Conservation (phyloP, 2,329 filamentous ascomycete genomes). For the Cordyceps javanica region DNA sequence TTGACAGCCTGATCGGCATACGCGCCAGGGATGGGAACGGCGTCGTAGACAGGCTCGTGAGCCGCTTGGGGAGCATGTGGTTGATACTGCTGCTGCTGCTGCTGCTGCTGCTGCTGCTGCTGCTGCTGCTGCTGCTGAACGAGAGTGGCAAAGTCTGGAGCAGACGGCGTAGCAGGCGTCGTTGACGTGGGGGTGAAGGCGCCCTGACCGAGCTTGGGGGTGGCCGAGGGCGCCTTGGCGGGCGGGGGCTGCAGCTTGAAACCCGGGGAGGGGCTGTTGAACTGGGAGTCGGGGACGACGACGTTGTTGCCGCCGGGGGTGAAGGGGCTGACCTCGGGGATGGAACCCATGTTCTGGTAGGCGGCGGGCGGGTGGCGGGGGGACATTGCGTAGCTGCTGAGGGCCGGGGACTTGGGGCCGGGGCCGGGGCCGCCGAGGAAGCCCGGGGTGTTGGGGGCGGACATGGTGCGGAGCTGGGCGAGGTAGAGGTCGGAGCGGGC, state of each 20-base stretch:
- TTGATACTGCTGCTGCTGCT: conserved; percentile 32
- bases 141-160: conserved; percentile 21
- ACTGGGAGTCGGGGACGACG: conserved; percentile 55
- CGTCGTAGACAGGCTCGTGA: conserved; percentile 77
- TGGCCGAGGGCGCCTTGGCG: conserved; percentile 68
- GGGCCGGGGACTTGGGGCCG: conserved; percentile 36
- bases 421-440: conserved; percentile 49
- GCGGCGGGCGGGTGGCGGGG: conserved; percentile 54
- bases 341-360: conserved; percentile 45
- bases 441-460: conserved; percentile 89
- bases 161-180: conserved; percentile 25
- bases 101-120: conserved; percentile 32
- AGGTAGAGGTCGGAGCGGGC: conserved; percentile 94
- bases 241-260: conserved; percentile 88
- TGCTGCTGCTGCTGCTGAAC: conserved; percentile 35
- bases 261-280: conserved; percentile 43
- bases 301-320: conserved; percentile 50
- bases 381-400: conserved; percentile 46
- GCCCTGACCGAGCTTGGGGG: conserved; percentile 59
- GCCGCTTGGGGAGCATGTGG: conserved; percentile 64
- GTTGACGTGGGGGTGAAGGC: conserved; percentile 52
- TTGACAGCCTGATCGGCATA: conserved; percentile 57
- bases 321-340: conserved; percentile 38
- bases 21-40: conserved; percentile 83
- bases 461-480: conserved; percentile 75